phyloP scores from a whole-genome alignment of 176 grass and related monocot species.

The Oryza australiensis region DNA sequence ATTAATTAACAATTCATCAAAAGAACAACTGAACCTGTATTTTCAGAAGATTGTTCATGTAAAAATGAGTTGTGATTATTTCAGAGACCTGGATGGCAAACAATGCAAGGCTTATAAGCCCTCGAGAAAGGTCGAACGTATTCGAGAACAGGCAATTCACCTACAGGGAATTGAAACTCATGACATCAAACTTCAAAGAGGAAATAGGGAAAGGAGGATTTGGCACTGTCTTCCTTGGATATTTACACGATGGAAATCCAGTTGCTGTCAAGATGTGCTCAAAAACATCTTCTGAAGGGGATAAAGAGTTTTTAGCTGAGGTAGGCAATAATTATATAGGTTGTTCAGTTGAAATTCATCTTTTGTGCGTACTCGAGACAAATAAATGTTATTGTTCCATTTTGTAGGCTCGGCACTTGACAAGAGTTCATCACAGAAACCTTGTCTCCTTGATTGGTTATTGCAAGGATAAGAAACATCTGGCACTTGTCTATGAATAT shows the following conservation, averaged over 20 bases:
- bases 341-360: not conserved
- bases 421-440: slow-evolving; percentile 70
- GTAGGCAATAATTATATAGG: slow-evolving; percentile 9
- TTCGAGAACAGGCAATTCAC: slow-evolving; percentile 56
- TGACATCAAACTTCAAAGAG: slow-evolving; percentile 64
- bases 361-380: not conserved
- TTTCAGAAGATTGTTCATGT: not conserved
- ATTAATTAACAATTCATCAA: not conserved
- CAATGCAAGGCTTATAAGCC: slow-evolving; percentile 8
- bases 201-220: slow-evolving; percentile 74
- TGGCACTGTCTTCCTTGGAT: slow-evolving; percentile 62
- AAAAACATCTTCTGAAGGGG: slow-evolving; percentile 49
- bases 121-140: not conserved
- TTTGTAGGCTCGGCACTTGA: slow-evolving; percentile 59
- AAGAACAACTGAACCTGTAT: not conserved
- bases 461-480: slow-evolving; percentile 62
- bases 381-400: not conserved
- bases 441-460: slow-evolving; percentile 72
- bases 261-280: slow-evolving; percentile 72
- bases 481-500: slow-evolving; percentile 62
- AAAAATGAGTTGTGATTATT: not conserved
- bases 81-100: slow-evolving; percentile 30
- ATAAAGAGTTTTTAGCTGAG: slow-evolving; percentile 66
- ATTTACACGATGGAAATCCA: slow-evolving; percentile 58
- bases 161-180: slow-evolving; percentile 59